Evolutionary conservation across 306 rosid species (phyloP), one percentile per base, ranked within the genome.

Genomic region (Arachis hypogaea): DNA sequence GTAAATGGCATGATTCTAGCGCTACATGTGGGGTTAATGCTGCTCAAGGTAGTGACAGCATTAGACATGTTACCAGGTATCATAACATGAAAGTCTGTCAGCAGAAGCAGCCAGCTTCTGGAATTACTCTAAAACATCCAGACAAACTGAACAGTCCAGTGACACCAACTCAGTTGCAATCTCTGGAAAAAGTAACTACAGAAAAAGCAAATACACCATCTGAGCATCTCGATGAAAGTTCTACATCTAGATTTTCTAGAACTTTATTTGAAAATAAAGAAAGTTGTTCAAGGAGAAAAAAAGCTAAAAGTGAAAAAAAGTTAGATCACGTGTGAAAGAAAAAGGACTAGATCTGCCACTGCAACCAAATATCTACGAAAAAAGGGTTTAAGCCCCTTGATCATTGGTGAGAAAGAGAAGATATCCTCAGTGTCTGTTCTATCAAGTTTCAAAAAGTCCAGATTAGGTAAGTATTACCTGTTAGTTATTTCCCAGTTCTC

Each of bases 1-100:
- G 68, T 36, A 72, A 29, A 43, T 29, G 47, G 16, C 54, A 29
- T 59, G 36, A 22, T 7, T 59, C 69, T 44, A 59, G 49, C 73
- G 71, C 7, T 7, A 0, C n/a, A 22, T 62, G 11, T 38, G 38
- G 29, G 36, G 77, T 10, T 14, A 77, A 67, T 73, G 64, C 46
- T 74, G 42, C 51, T 45, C 60, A 28, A 3, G 66, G 30, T 70
- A 60, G 50, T 64, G 73, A 11, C 5, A 3, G 50, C 22, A 60
- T 28, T 43, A 61, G 73, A 73, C 22, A 22, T 59, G 51, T 75
- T 55, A 68, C 61, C 16, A 74, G 63, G 28, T 74, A 77, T 69
- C 76, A 9, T 54, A 73, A 72, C 65, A 62, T 78, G 11, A 54
- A 61, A 67, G 44, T 22, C 28, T 22, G 28, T 22, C 28, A 22